Evolutionary conservation across 208 protist genomes (phyloP).

Genomic region (Leishmania braziliensis): DNA sequence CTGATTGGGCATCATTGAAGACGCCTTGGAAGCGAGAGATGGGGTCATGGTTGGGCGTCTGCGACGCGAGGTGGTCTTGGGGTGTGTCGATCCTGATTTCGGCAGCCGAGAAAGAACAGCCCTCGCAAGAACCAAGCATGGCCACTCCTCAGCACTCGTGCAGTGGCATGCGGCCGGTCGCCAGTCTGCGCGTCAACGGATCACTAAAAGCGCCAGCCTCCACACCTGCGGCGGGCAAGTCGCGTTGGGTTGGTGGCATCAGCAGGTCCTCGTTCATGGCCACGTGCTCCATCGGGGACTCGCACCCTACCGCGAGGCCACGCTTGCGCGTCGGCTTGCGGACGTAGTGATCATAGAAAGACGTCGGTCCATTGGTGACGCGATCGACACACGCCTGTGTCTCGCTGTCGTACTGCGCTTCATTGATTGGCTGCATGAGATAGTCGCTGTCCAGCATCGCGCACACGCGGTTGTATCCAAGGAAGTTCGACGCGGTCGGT

Average conservation of each 20-base stretch:
- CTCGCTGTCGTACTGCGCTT: constrained; percentile 76
- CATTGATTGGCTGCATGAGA: constrained; percentile 75
- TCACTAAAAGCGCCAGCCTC: constrained; percentile 33
- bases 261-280: constrained; percentile 40
- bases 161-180: constrained; percentile 38
- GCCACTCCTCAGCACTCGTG: not conserved
- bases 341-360: constrained; percentile 71
- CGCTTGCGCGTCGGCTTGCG: constrained; percentile 45
- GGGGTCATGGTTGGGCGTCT: too few species aligned
- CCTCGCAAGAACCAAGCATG: too few species aligned
- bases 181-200: constrained; percentile 43
- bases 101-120: too few species aligned
- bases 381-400: constrained; percentile 71
- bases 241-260: constrained; percentile 29
- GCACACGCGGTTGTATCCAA: constrained; percentile 56
- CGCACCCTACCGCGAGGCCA: constrained; percentile 43
- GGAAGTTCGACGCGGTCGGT: constrained; percentile 50
- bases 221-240: constrained; percentile 34
- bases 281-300: constrained; percentile 37
- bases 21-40: too few species aligned
- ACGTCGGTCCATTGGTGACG: constrained; percentile 34
- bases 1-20: too few species aligned
- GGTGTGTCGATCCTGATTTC: too few species aligned
- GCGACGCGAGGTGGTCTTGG: too few species aligned
- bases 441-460: constrained; percentile 51